Base-by-base conservation (phyloP, 129 eudicot species). In the Escallonia herrerae region DNA sequence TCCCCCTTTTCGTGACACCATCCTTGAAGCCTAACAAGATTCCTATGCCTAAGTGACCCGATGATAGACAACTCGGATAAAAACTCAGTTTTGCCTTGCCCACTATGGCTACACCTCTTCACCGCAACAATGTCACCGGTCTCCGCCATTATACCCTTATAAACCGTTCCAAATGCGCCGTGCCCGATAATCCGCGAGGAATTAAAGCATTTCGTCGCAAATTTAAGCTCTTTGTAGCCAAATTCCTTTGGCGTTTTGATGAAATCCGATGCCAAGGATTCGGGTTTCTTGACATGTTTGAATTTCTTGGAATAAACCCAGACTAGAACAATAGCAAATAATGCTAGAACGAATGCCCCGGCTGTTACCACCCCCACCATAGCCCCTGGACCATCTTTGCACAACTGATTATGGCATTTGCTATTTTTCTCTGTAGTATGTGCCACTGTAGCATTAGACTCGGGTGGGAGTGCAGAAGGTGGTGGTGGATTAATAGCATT, bases 1-100 rank as follows among this genome's bases (percentile, higher is more conserved):
- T 93, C 98, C 2, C 98, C 98, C 63, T 82, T 93, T 69, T 93
- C 96, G 14, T 93, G 96, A 60, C 98, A 93, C 95, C 95, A 93
- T 5, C 98, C 98, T 84, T 80, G 95, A 39, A 93, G 84, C 59
- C 91, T 76, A 59, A 93, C 96, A 47, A 93, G 87, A 74, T 93
- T 93, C 49, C 98, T 80, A 62, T 93, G 98, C 67, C 98, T 76
- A 22, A 93, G 95, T 1, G 98, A 83, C 41, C 95, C 98, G 45
- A 93, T 85, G 33, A 93, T 88, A 5, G 98, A 93, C 54, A 93
- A 74, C 33, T 93, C 98, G 0, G 98, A 93, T 12, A 85, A 57
- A 70, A 93, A 93, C 85, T 93, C 98, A 1, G 74, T 64, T 77
- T 85, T 88, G 40, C 99, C 96, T 72, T 94, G 95, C n/a, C 87